Evolutionary conservation across 495 filamentous ascomycete species (phyloP).

Genomic region (Xylaria nigripes): DNA sequence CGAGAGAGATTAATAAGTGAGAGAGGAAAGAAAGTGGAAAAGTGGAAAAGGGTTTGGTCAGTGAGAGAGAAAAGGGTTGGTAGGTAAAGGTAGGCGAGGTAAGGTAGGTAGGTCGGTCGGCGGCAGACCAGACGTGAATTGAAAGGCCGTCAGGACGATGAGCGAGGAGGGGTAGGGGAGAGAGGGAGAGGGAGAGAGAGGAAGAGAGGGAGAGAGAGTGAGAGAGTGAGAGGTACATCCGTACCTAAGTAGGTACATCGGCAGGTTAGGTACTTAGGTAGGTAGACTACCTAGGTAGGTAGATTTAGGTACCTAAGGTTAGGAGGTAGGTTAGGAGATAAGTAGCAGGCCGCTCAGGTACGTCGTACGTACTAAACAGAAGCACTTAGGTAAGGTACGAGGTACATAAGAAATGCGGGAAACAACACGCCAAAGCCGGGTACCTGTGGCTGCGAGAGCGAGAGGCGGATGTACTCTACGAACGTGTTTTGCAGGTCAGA

Average conservation of each 20-base stretch:
- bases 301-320: background rate
- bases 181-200: background rate
- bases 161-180: background rate
- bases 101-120: too few species aligned
- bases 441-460: background rate
- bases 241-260: too few species aligned
- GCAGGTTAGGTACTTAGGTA: background rate
- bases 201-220: background rate
- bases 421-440: background rate
- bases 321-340: background rate
- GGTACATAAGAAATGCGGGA: background rate
- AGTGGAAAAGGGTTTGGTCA: background rate
- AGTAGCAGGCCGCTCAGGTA: background rate
- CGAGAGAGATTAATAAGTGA: background rate
- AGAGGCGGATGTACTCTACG: constrained; percentile 4
- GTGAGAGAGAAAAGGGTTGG: background rate
- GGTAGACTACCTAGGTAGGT: background rate
- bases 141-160: constrained; percentile 1
- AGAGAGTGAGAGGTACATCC: too few species aligned
- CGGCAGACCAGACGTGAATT: background rate
- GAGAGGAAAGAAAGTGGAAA: constrained; percentile 2
- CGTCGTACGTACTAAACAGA: too few species aligned
- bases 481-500: constrained; percentile 12
- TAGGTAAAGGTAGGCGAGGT: too few species aligned
- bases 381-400: background rate